phyloP scores from a whole-genome alignment of 2,329 filamentous ascomycete species.

The Piedraia hortae region DNA sequence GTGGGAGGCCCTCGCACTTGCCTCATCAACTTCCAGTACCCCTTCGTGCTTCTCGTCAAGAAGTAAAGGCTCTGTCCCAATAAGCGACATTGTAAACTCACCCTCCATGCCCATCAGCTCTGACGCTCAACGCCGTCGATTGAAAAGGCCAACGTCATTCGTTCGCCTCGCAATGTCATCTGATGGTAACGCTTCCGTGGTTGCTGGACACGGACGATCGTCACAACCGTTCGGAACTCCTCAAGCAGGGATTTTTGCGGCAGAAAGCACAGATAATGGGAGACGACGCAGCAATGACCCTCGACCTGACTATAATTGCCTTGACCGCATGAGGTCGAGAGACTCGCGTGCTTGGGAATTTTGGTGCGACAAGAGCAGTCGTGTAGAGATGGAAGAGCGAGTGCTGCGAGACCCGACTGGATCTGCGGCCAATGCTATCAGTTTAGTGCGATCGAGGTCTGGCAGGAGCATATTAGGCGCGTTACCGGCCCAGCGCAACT shows the following conservation, averaged over 20 bases:
- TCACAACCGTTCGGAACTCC: slow-evolving; percentile 32
- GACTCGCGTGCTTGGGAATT: slow-evolving; percentile 81
- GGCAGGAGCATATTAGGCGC: slow-evolving; percentile 22
- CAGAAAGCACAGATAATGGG: no score
- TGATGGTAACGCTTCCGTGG: slow-evolving; percentile 72
- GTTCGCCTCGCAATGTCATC: slow-evolving; percentile 60
- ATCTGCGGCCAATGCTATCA: slow-evolving; percentile 57
- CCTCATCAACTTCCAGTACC: no score
- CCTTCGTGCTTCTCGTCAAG: no score
- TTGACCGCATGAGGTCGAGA: no score
- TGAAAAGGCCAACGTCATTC: slow-evolving; percentile 18
- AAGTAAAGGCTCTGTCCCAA: no score
- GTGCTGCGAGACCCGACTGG: slow-evolving; percentile 57
- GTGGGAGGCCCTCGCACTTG: no score
- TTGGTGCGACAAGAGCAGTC: slow-evolving; percentile 54
- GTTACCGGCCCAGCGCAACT: slow-evolving; percentile 40
- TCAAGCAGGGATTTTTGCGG: not conserved
- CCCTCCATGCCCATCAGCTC: no score
- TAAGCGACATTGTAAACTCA: no score
- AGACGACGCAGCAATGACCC: no score
- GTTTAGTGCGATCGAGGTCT: slow-evolving; percentile 45
- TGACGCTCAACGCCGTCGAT: no score
- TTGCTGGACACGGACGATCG: slow-evolving; percentile 38
- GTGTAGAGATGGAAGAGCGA: slow-evolving; percentile 53
- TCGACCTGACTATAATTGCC: slow-evolving; percentile 29